phyloP scores from a whole-genome alignment of 2,329 filamentous ascomycete genomes.

The Aaosphaeria pasadenensis region DNA sequence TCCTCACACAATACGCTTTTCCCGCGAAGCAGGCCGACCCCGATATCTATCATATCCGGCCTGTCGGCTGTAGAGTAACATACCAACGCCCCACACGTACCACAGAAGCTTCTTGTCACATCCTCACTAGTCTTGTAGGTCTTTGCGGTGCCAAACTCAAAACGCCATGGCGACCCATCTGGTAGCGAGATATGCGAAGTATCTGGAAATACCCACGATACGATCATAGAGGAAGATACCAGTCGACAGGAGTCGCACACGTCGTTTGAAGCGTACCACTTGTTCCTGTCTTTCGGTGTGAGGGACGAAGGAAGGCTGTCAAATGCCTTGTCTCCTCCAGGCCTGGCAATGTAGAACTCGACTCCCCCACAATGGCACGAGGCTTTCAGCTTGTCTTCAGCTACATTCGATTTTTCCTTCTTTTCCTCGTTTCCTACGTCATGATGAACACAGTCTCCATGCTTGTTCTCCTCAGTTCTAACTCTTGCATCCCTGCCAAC shows the following conservation, averaged over 20 bases:
- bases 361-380: conserved; percentile 57
- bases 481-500: background rate
- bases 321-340: conserved; percentile 51
- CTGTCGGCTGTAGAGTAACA: conserved; percentile 37
- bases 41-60: conserved; percentile 61
- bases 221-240: conserved; percentile 60
- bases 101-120: conserved; percentile 61
- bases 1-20: conserved; percentile 51
- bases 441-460: background rate
- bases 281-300: conserved; percentile 53
- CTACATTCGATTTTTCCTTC: background rate
- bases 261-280: conserved; percentile 58
- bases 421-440: background rate
- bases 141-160: conserved; percentile 46
- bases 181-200: conserved; percentile 54
- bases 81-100: conserved; percentile 60
- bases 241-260: conserved; percentile 61
- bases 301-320: conserved; percentile 45
- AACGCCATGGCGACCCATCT: conserved; percentile 35
- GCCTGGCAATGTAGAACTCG: conserved; percentile 56
- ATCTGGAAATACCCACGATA: conserved; percentile 65
- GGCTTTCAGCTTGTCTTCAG: conserved; percentile 37
- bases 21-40: conserved; percentile 56
- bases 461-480: conserved; percentile 4
- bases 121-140: conserved; percentile 54